These are phyloP conservation scores for Ustilago loliicola DNA, from an alignment of 1,284 basidiomycete genomes.

Conservation along the genomic window DNA sequence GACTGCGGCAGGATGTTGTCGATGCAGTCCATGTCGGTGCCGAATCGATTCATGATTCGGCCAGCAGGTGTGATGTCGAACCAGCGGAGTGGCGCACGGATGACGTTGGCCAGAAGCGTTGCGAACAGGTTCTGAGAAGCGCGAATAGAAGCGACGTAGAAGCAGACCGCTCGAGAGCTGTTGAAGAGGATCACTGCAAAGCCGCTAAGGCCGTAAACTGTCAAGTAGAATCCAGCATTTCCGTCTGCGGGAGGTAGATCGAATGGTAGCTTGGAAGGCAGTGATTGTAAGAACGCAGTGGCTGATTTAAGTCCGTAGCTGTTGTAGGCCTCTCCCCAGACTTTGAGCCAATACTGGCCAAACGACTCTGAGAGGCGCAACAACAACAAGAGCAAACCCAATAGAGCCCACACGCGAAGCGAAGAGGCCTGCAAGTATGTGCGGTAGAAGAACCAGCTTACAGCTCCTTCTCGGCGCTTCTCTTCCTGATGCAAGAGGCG, in stretches of 20 bases:
- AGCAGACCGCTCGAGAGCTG: constrained; percentile 39
- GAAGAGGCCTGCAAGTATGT: constrained; percentile 54
- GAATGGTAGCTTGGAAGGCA: constrained; percentile 16
- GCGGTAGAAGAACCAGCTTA: constrained; percentile 51
- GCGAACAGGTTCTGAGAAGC: constrained; percentile 59
- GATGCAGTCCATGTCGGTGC: constrained; percentile 62
- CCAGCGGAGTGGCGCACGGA: constrained; percentile 62
- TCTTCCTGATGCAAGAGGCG: constrained; percentile 57
- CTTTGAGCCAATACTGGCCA: constrained; percentile 63
- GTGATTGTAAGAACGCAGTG: neutral
- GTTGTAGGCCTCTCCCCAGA: constrained; percentile 60
- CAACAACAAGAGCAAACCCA: constrained; percentile 34
- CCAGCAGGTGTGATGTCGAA: constrained; percentile 67
- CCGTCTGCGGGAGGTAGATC: constrained; percentile 34
- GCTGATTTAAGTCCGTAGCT: constrained; percentile 8
- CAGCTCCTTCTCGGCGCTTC: constrained; percentile 49
- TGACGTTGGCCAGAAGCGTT: constrained; percentile 57
- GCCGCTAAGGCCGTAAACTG: constrained; percentile 47
- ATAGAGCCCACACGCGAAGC: constrained; percentile 31
- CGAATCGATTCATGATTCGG: constrained; percentile 65
- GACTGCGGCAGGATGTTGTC: constrained; percentile 63
- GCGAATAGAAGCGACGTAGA: constrained; percentile 45
- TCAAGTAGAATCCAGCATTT: constrained; percentile 39
- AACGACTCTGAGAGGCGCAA: constrained; percentile 43
- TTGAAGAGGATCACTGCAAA: constrained; percentile 45